Percentiles rank a stretch among this genome's conserved stretches.
Conservation (phyloP, 352 stramenopile genomes). For the Phytopythium mirpurense region DNA sequence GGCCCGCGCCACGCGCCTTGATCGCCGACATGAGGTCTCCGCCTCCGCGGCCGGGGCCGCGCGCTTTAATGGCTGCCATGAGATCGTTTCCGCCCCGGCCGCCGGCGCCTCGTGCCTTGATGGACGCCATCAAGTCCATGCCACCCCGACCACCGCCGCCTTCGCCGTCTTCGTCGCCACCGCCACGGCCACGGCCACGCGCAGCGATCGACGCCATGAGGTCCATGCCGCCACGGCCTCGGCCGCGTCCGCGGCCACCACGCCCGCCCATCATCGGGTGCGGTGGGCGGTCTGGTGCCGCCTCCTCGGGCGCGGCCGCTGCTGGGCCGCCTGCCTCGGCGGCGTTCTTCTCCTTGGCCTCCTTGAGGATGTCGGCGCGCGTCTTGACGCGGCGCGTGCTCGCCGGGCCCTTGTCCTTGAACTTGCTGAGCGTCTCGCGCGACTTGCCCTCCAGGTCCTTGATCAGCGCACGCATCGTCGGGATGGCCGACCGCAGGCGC, state of each 20-base stretch:
- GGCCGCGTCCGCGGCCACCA: constrained; percentile 23
- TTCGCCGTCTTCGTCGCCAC: constrained; percentile 25
- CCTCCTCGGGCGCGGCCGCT: constrained; percentile 15
- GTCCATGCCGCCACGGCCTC: constrained; percentile 29
- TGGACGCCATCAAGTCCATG: constrained; percentile 46
- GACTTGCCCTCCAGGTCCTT: constrained; percentile 69
- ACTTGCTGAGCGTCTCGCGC: constrained; percentile 31
- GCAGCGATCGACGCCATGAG: constrained; percentile 26
- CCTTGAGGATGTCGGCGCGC: constrained; percentile 73
- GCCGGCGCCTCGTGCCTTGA: constrained; percentile 10
- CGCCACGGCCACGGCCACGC: constrained; percentile 40
- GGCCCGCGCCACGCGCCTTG: constrained; percentile 33
- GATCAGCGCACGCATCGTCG: constrained; percentile 49
- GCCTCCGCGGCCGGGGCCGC: constrained; percentile 7
- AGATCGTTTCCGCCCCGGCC: constrained; percentile 36
- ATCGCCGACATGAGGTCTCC: constrained; percentile 57
- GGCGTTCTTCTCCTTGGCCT: constrained; percentile 85
- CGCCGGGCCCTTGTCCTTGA: constrained; percentile 67
- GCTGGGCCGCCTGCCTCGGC: constrained; percentile 31
- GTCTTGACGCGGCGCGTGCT: constrained; percentile 59
- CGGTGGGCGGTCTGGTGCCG: constrained; percentile 23
- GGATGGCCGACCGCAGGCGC: constrained; percentile 62
- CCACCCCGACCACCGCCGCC: constrained; percentile 28
- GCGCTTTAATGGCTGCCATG: constrained; percentile 60
- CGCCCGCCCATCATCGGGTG: constrained; percentile 45